Base-by-base conservation (phyloP, 768 basidiomycete species). In the Asterophora parasitica region DNA sequence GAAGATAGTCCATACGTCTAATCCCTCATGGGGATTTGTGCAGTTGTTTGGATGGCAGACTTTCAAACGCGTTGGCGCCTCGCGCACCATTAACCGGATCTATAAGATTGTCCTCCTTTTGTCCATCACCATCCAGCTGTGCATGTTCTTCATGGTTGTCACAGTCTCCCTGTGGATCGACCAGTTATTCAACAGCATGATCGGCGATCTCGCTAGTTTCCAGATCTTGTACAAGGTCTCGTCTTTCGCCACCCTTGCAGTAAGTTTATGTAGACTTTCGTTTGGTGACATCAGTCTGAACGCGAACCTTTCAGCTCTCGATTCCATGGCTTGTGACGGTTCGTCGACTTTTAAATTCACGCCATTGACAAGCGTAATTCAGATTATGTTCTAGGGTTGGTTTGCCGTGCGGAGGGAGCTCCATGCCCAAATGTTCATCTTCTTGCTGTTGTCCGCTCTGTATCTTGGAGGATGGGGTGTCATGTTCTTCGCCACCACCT, bases 21-120 rank as follows among this genome's bases (percentile, higher is more conserved):
- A 23, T 6, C 23, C 23, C 23, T 20, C 46, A 28, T 15, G 20
- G n/a, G 33, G 32, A 17, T 33, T 13, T 39, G 27, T 17, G 4
- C 45, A 87, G 85, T 58, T 74, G 12, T 91, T 87, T 61, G 85
- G 88, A 36, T 92, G 88, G 88, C 85, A 88, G 64, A 92, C 88
- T 0, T 92, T 90, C 76, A 88, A 88, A 64, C 84, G 87, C 48
- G 80, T 90, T 43, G 88, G 88, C 31, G 87, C 88, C 9, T 86
- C 82, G 5, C 66, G 79, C 55, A 73, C 72, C 9, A 88, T 91
- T 65, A 86, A 85, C 63, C 77, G 81, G 30, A 64, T 86, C 50
- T 91, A 91, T 72, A 85, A 81, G 62, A 67, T 82, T 39, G 82
- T 88, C 47, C 73, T 89, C 33, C 68, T 74, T 12, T 66, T 89